Evolutionary conservation across 495 filamentous ascomycete genomes (phyloP).

Genomic region (Friedmanniomyces endolithicus): DNA sequence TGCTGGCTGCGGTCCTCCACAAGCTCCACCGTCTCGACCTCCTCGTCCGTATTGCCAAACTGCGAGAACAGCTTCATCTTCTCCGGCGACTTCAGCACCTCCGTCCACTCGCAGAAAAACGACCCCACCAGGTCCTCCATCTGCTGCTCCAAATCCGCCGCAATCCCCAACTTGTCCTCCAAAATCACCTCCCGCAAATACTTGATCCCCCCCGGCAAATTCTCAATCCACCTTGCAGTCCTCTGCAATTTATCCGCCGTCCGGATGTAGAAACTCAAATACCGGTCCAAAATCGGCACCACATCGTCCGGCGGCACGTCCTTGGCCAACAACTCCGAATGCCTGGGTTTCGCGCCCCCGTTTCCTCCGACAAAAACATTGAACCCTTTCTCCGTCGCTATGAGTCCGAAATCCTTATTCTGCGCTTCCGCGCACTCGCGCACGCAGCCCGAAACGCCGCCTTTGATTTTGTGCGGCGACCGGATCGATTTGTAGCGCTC

Average conservation of each 20-base stretch:
- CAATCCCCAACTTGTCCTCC: constrained; percentile 81
- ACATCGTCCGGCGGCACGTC: constrained; percentile 81
- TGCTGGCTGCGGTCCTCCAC: constrained; percentile 62
- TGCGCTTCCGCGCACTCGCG: constrained; percentile 92
- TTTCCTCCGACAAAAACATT: constrained; percentile 93
- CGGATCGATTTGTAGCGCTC: constrained; percentile 92
- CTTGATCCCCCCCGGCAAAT: constrained; percentile 70
- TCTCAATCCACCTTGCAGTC: constrained; percentile 87
- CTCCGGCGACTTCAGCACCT: constrained; percentile 59
- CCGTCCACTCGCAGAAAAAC: constrained; percentile 96
- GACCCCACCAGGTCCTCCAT: constrained; percentile 79
- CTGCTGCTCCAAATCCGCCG: constrained; percentile 71
- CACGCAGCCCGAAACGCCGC: constrained; percentile 82
- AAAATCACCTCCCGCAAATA: constrained; percentile 78
- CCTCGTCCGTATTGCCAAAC: constrained; percentile 76
- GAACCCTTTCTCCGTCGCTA: constrained; percentile 89
- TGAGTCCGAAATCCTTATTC: constrained; percentile 92
- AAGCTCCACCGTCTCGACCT: constrained; percentile 55
- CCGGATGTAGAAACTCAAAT: constrained; percentile 92
- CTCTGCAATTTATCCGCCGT: constrained; percentile 91
- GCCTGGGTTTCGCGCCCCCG: constrained; percentile 75
- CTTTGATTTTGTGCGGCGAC: constrained; percentile 87
- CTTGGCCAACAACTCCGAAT: constrained; percentile 79
- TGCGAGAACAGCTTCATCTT: constrained; percentile 65
- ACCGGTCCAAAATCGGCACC: constrained; percentile 77